Evolutionary conservation across 2,329 filamentous ascomycete genomes (phyloP).

Genomic region (Phaeosphaeria sp.): DNA sequence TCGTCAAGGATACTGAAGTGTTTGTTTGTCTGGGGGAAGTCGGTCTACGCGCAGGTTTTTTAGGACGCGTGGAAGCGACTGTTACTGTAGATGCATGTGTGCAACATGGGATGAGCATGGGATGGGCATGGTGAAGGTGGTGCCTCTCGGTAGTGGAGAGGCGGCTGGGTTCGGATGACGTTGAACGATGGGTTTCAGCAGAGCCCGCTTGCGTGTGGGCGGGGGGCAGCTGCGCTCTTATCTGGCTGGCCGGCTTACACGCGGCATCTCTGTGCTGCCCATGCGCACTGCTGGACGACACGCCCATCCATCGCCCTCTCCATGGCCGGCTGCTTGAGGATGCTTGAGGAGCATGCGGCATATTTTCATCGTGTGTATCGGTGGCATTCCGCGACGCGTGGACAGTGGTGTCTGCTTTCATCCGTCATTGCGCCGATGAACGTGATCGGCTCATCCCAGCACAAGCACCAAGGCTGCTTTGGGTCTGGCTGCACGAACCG

Average conservation of each 20-base stretch:
- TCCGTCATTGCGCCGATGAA: constrained; percentile 10
- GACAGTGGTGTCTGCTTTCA: constrained; percentile 4
- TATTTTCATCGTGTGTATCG: too few relatives aligned
- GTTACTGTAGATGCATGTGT: neutral
- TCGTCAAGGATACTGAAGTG: neutral
- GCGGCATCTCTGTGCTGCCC: neutral
- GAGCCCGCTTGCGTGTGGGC: neutral
- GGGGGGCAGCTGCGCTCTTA: neutral
- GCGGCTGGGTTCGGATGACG: neutral
- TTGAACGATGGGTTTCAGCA: neutral
- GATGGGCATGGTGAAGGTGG: neutral
- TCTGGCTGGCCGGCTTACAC: neutral
- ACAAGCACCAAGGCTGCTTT: neutral
- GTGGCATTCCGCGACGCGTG: constrained; percentile 3
- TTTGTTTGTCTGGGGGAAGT: constrained; percentile 1
- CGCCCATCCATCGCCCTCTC: too few relatives aligned
- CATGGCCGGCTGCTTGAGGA: too few relatives aligned
- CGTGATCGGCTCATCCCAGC: constrained; percentile 24
- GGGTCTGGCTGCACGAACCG: too few relatives aligned
- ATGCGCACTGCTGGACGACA: too few relatives aligned
- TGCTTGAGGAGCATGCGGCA: too few relatives aligned
- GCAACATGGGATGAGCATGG: neutral
- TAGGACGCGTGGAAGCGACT: neutral
- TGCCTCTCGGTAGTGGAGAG: neutral
- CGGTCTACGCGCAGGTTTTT: neutral